Conservation (phyloP, 2,329 filamentous ascomycete genomes). For the Fusarium newnesense region DNA sequence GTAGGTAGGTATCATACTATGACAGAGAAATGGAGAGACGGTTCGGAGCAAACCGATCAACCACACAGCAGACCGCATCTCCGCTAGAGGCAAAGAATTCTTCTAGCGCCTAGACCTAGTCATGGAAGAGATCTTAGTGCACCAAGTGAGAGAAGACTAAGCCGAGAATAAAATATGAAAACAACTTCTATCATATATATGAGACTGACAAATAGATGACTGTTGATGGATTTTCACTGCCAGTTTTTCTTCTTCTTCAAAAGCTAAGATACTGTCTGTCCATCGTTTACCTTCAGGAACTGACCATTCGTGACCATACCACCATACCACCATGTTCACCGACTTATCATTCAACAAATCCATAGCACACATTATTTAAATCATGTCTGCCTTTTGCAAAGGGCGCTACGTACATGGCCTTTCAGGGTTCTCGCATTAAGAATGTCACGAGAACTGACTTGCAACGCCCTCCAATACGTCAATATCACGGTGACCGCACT, state of each 20-base stretch:
- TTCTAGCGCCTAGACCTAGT: slow-evolving; percentile 15
- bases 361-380: not conserved
- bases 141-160: not conserved
- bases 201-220: not conserved
- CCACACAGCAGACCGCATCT: slow-evolving; percentile 8
- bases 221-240: not conserved
- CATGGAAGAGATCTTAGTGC: slow-evolving; percentile 1
- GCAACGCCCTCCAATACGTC: slow-evolving; percentile 1
- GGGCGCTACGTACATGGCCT: not conserved
- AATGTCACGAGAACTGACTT: slow-evolving; percentile 22
- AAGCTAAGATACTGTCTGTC: not conserved
- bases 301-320: not conserved
- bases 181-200: not conserved
- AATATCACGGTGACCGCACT: slow-evolving; percentile 4
- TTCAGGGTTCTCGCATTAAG: slow-evolving; percentile 28
- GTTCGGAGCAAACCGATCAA: slow-evolving; percentile 12
- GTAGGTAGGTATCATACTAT: not conserved
- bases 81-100: slow-evolving; percentile 15
- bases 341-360: slow-evolving; percentile 12
- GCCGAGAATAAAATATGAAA: not conserved
- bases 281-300: slow-evolving; percentile 13
- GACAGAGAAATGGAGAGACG: not conserved
- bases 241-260: not conserved
- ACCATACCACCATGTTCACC: slow-evolving; percentile 8
- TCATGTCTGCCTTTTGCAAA: not conserved